Evolutionary conservation across 116 monocot genomes (phyloP).

Genomic region (Iris pallida): DNA sequence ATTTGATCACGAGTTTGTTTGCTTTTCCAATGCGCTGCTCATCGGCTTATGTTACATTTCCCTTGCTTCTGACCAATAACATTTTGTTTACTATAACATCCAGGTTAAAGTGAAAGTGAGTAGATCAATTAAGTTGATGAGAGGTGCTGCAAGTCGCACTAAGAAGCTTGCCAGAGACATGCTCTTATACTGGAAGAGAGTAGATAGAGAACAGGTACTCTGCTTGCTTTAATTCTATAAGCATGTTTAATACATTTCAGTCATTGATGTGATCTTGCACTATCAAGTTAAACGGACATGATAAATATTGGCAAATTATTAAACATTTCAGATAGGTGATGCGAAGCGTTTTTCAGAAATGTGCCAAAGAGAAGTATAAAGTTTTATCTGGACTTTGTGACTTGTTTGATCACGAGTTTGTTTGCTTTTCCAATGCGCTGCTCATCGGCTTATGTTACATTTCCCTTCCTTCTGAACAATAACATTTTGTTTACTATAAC

Average conservation of each 20-base stretch:
- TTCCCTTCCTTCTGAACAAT: background rate
- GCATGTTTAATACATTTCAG: no score
- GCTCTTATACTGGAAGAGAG: conserved; percentile 83
- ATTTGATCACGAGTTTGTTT: background rate
- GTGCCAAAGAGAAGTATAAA: conserved; percentile 61
- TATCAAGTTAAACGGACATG: no score
- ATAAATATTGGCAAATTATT: no score
- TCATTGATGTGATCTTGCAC: no score
- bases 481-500: conserved; percentile 3
- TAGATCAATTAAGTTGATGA: conserved; percentile 87
- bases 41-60: background rate
- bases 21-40: background rate
- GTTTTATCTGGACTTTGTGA: conserved; percentile 9
- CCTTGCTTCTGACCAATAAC: background rate
- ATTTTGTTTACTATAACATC: conserved; percentile 2
- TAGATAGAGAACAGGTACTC: conserved; percentile 90
- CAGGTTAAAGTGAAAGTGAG: conserved; percentile 86
- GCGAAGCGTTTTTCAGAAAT: conserved; percentile 79
- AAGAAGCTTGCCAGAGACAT: conserved; percentile 80
- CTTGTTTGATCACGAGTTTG: background rate
- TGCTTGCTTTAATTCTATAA: no score
- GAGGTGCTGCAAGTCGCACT: conserved; percentile 67
- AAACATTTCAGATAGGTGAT: conserved; percentile 61
- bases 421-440: background rate
- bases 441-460: background rate